Base-by-base conservation (phyloP, 805 yeast genomes). In the Spathaspora gorwiae region DNA sequence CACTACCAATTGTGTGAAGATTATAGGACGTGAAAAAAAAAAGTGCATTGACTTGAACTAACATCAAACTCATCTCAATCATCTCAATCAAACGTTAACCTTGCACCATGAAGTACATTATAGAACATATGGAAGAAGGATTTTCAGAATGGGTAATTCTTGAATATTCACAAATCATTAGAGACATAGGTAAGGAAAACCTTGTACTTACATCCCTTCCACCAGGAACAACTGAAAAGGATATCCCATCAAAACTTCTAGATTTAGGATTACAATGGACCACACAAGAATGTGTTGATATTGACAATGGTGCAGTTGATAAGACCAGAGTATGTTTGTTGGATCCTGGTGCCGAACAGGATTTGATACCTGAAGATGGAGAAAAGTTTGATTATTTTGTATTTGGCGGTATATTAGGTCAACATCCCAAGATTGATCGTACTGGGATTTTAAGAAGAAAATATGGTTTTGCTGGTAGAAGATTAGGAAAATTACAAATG, bases 71-170 rank as follows among this genome's bases (percentile, higher is more conserved):
- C 24, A 29, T 29, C 32, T 27, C 31, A 7, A 27, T 10, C 31
- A 27, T 29, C 32, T 9, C 32, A 29, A 29, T 29, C 32, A 9
- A 29, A 11, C 32, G 12, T n/a, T n/a, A 5, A 29, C 32, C 6
- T 3, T 11, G n/a, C 35, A 48, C 31, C 36, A 87, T 87, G 95
- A 89, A 88, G 66, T 92, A 90, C 73, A 80, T 94, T 43, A 90
- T 92, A 43, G 99, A 92, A 65, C 99, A 92, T 62, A 92, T 92
- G 97, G 99, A 92, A 65, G 86, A 81, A 49, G 98, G 96, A 1
- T 89, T 92, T 76, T 88, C 96, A 52, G 94, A 87, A 53, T 92
- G 99, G 99, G 98, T 92, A 37, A 76, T 79, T 27, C 73, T 94
- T 6, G 99, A 92, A 58, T 92, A 92, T 65, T 66, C 80, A 26